Evolutionary conservation across 2,329 filamentous ascomycete species (phyloP).

Genomic region (Ophiocordyceps unilateralis): DNA sequence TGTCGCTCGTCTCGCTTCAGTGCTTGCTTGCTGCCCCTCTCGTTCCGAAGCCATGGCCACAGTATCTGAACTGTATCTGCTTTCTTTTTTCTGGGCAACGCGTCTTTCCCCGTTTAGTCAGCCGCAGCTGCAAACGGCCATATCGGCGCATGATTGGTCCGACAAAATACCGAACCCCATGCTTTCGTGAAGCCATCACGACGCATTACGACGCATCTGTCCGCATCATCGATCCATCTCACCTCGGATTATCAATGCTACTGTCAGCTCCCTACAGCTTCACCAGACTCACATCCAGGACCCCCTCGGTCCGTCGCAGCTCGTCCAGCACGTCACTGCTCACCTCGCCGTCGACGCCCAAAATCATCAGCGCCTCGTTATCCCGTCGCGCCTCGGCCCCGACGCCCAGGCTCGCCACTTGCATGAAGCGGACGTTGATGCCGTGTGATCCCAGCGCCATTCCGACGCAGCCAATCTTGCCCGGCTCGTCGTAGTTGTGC

Average conservation of each 20-base stretch:
- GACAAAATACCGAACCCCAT: too few relatives aligned
- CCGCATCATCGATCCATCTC: too few relatives aligned
- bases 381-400: constrained; percentile 8
- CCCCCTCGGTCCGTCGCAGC: constrained; percentile 30
- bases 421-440: constrained; percentile 72
- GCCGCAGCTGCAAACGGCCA: background rate
- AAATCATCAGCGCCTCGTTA: constrained; percentile 66
- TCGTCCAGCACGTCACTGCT: constrained; percentile 35
- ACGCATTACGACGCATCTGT: too few relatives aligned
- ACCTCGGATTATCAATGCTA: background rate
- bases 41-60: too few relatives aligned
- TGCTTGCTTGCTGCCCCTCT: too few relatives aligned
- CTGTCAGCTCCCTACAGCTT: background rate
- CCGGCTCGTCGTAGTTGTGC: constrained; percentile 65
- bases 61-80: too few relatives aligned
- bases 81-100: too few relatives aligned
- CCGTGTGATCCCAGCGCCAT: constrained; percentile 49
- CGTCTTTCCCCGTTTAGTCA: too few relatives aligned
- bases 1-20: too few relatives aligned
- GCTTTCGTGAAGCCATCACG: too few relatives aligned
- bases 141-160: too few relatives aligned
- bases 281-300: constrained; percentile 37
- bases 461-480: constrained; percentile 69
- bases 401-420: constrained; percentile 38
- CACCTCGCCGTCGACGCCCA: constrained; percentile 53